A percentile compares a stretch with the other conserved stretches of the same genome.
Evolutionary conservation across 1,139 yeast genomes (phyloP).

Genomic region (Yamadazyma dendronema): DNA sequence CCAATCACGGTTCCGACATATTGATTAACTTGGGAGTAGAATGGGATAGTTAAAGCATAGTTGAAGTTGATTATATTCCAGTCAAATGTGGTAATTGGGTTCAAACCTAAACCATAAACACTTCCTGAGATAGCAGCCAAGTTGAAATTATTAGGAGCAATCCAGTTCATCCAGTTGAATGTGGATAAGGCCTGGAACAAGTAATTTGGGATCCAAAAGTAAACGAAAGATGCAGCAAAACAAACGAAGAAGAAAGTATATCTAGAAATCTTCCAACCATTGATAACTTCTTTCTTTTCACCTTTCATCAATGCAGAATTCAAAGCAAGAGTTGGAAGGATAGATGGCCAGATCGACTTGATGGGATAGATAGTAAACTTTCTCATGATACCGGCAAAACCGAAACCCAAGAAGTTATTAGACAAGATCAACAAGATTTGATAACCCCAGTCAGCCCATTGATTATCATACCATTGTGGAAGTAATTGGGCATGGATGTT

Average conservation of each 20-base stretch:
- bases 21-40: constrained; percentile 33
- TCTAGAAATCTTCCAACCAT: constrained; percentile 42
- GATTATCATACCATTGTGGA: constrained; percentile 37
- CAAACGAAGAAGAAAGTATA: constrained; percentile 35
- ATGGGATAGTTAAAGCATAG: constrained; percentile 37
- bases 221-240: constrained; percentile 29
- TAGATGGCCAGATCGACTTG: constrained; percentile 45
- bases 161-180: constrained; percentile 49
- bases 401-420: constrained; percentile 45
- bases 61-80: constrained; percentile 40
- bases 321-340: constrained; percentile 42
- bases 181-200: constrained; percentile 36
- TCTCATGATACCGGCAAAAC: constrained; percentile 44
- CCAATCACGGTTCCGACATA: constrained; percentile 32
- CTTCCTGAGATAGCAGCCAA: constrained; percentile 38
- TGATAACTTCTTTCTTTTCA: constrained; percentile 25
- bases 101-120: constrained; percentile 38
- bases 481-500: constrained; percentile 45
- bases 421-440: constrained; percentile 37
- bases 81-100: constrained; percentile 44
- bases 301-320: constrained; percentile 40
- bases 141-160: constrained; percentile 37
- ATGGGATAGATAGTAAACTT: constrained; percentile 42
- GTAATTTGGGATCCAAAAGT: constrained; percentile 42
- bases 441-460: constrained; percentile 41